phyloP scores from a whole-genome alignment of 352 stramenopile genomes.

The Blastocystis sp. region DNA sequence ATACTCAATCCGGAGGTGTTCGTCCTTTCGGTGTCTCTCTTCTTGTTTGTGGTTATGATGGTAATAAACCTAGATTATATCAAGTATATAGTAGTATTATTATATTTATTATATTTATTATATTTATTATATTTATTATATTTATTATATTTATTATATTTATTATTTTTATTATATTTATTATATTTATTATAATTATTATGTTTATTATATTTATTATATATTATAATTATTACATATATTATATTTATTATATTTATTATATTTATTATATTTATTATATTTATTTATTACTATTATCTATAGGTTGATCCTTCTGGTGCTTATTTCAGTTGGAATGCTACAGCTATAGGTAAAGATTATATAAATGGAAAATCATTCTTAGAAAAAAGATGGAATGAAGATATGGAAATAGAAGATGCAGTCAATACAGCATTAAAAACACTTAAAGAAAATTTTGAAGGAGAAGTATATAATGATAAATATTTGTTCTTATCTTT shows the following conservation, averaged over 20 bases:
- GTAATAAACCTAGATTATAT: slow-evolving; percentile 81
- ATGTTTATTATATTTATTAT: no score
- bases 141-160: no score
- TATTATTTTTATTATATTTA: no score
- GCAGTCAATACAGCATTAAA: slow-evolving; percentile 92
- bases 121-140: no score
- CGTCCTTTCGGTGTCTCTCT: slow-evolving; percentile 92
- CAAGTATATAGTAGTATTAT: slow-evolving; percentile 48
- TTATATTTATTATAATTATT: no score
- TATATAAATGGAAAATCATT: slow-evolving; percentile 95
- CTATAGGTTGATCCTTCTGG: slow-evolving; percentile 87
- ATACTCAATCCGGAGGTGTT: slow-evolving; percentile 69
- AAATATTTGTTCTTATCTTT: neutral
- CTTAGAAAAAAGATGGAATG: slow-evolving; percentile 64
- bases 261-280: no score
- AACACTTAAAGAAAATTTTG: slow-evolving; percentile 94
- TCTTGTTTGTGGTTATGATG: slow-evolving; percentile 85
- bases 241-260: no score
- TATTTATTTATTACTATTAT: slow-evolving; percentile 14
- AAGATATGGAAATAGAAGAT: slow-evolving; percentile 97
- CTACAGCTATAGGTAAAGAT: slow-evolving; percentile 90
- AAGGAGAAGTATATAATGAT: slow-evolving; percentile 59
- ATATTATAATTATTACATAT: no score
- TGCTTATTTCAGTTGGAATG: slow-evolving; percentile 96
- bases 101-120: no score